Evolutionary conservation across 2,329 filamentous ascomycete genomes (phyloP).

Genomic region (Endothia cerciana): DNA sequence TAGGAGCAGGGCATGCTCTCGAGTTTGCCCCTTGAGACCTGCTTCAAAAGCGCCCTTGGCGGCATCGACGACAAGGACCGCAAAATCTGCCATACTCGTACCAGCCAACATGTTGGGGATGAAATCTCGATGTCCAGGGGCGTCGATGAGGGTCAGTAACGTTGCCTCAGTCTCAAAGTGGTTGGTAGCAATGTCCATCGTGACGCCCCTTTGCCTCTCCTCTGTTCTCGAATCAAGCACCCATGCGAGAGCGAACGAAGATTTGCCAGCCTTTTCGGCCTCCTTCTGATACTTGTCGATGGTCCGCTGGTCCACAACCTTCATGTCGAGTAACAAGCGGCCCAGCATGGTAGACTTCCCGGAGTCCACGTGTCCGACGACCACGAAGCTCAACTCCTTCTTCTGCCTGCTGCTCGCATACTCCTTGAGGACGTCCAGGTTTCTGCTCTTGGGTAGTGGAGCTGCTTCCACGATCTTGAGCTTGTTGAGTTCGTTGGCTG

Average conservation of each 20-base stretch:
- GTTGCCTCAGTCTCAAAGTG: conserved; percentile 89
- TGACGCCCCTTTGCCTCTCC: conserved; percentile 87
- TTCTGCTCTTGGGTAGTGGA: conserved; percentile 70
- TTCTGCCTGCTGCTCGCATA: conserved; percentile 77
- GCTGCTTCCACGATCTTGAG: conserved; percentile 53
- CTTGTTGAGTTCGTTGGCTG: conserved; percentile 43
- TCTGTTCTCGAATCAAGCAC: conserved; percentile 91
- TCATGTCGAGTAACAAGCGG: conserved; percentile 84
- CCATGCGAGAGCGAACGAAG: conserved; percentile 96
- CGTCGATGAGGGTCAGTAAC: conserved; percentile 91
- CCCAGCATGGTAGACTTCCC: conserved; percentile 99
- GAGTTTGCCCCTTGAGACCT: conserved; percentile 89
- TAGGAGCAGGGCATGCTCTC: conserved; percentile 87
- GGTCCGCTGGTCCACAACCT: conserved; percentile 84
- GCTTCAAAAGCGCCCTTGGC: conserved; percentile 91
- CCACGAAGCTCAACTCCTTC: conserved; percentile 85
- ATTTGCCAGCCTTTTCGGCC: conserved; percentile 89
- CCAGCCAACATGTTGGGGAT: conserved; percentile 99
- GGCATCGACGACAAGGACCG: conserved; percentile 90
- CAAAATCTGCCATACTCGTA: conserved; percentile 93
- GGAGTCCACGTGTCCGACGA: conserved; percentile 97
- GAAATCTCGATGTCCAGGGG: conserved; percentile 92
- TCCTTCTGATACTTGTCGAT: conserved; percentile 87
- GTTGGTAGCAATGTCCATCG: conserved; percentile 95
- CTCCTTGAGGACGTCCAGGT: conserved; percentile 82